A percentile compares a stretch with the other conserved stretches of the same genome.
Evolutionary conservation across 148 eudicot species (phyloP).

Genomic region (Heliamphora exappendiculata): DNA sequence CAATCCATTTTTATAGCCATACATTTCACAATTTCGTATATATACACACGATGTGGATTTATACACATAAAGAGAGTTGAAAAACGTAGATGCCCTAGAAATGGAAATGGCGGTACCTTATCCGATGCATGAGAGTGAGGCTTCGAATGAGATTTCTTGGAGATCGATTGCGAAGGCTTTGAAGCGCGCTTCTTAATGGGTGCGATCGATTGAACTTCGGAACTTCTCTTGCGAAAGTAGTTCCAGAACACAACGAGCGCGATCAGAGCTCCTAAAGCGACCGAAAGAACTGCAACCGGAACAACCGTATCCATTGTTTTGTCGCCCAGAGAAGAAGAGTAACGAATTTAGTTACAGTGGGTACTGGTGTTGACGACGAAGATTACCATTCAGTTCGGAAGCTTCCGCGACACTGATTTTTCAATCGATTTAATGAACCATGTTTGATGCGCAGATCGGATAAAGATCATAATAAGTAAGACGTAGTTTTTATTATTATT

Average conservation of each 20-base stretch:
- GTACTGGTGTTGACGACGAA: not conserved
- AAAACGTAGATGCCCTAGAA: not conserved
- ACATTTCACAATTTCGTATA: not conserved
- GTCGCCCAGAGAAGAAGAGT: too few species aligned
- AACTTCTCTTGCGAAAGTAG: constrained; percentile 63
- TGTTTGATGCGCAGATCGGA: too few species aligned
- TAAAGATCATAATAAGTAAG: not conserved
- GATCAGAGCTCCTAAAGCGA: constrained; percentile 48
- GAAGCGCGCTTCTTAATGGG: constrained; percentile 21
- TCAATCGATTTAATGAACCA: too few species aligned
- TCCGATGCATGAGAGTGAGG: constrained; percentile 56
- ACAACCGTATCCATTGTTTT: constrained; percentile 52
- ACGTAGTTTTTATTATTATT: too few species aligned
- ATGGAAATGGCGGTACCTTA: constrained; percentile 37
- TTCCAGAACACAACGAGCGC: constrained; percentile 52
- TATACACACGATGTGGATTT: not conserved
- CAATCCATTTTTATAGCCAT: not conserved
- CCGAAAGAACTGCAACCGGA: constrained; percentile 41
- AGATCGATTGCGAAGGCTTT: constrained; percentile 27
- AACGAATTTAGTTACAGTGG: not conserved
- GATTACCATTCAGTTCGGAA: too few species aligned
- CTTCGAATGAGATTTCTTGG: constrained; percentile 58
- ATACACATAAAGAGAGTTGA: not conserved
- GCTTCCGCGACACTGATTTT: too few species aligned
- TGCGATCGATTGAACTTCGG: constrained; percentile 68